phyloP scores from a whole-genome alignment of 768 basidiomycete species.

The Russula foetens region DNA sequence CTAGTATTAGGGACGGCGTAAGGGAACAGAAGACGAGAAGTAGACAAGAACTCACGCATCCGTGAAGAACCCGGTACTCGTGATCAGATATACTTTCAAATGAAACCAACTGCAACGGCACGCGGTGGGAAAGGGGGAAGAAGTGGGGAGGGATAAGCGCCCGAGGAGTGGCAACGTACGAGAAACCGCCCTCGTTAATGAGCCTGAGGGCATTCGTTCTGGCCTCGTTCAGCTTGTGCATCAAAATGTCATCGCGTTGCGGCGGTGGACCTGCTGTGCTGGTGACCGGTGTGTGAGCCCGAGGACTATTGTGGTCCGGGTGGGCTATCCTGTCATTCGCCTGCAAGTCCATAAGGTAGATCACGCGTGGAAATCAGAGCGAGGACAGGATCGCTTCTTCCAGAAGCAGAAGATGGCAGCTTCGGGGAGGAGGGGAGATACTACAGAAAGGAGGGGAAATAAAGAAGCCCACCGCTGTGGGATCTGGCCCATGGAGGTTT shows the following conservation, averaged over 20 bases:
- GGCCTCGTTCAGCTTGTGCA: constrained; percentile 46
- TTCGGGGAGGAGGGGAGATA: too few relatives aligned
- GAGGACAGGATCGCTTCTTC: background rate
- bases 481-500: too few relatives aligned
- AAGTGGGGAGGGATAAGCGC: background rate
- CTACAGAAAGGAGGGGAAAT: too few relatives aligned
- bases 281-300: background rate
- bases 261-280: background rate
- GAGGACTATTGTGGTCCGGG: background rate
- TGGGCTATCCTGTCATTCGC: too few relatives aligned
- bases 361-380: too few relatives aligned
- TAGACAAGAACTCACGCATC: constrained; percentile 46
- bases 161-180: constrained; percentile 36
- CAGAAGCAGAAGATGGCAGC: too few relatives aligned
- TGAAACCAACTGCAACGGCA: constrained; percentile 36
- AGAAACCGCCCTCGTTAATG: constrained; percentile 81
- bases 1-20: constrained; percentile 23
- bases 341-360: background rate
- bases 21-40: background rate
- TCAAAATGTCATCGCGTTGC: background rate
- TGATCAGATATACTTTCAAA: constrained; percentile 35
- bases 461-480: too few relatives aligned
- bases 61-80: constrained; percentile 88
- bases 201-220: constrained; percentile 76
- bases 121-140: background rate